Percentiles rank a stretch among this genome's conserved stretches.
Evolutionary conservation across 2,329 filamentous ascomycete genomes (phyloP).

Genomic region (Triangularia verruculosa): DNA sequence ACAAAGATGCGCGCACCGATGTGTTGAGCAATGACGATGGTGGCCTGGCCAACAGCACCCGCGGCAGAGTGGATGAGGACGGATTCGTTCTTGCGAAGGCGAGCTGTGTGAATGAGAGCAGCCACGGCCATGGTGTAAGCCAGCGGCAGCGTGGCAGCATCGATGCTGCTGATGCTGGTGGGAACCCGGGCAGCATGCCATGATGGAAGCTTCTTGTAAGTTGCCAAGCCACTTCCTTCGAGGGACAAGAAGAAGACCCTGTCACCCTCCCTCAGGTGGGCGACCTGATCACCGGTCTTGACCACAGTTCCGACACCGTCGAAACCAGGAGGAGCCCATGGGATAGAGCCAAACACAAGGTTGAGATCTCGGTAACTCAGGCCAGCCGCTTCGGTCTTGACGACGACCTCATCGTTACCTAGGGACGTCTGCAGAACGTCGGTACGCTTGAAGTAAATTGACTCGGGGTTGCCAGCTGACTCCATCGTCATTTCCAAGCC

Average conservation of each 20-base stretch:
- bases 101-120: slow-evolving; percentile 27
- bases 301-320: background rate
- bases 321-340: background rate
- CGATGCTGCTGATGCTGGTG: slow-evolving; percentile 14
- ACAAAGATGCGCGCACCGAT: slow-evolving; percentile 11
- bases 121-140: slow-evolving; percentile 26
- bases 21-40: slow-evolving; percentile 15
- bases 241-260: background rate
- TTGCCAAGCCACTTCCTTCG: background rate
- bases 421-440: background rate
- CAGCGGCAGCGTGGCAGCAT: slow-evolving; percentile 15
- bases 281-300: background rate
- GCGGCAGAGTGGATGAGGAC: slow-evolving; percentile 26
- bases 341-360: background rate
- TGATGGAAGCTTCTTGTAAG: background rate
- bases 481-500: slow-evolving; percentile 1
- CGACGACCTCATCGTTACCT: background rate
- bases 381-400: background rate
- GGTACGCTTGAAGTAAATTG: background rate
- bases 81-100: slow-evolving; percentile 19
- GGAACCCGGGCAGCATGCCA: slow-evolving; percentile 8
- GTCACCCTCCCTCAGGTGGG: background rate
- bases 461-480: background rate
- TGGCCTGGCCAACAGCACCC: slow-evolving; percentile 19
- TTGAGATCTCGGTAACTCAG: background rate